A percentile compares a stretch with the other conserved stretches of the same genome.
phyloP scores from a whole-genome alignment of 352 stramenopile species.

The Pythium folliculosum region DNA sequence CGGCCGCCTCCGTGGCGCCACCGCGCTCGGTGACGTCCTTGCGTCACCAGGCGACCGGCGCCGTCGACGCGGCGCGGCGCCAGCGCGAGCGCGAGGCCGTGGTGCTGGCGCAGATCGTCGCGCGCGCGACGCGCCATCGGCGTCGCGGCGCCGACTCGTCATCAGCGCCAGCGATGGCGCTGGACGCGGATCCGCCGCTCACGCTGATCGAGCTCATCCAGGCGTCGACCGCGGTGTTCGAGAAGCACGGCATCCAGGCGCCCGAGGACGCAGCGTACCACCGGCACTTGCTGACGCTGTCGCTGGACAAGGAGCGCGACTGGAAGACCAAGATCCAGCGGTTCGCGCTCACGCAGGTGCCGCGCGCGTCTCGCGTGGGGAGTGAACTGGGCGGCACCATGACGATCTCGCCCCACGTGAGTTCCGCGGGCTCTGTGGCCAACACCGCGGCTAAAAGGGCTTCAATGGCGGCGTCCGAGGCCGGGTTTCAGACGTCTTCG shows the following conservation, averaged over 20 bases:
- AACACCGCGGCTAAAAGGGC: not conserved
- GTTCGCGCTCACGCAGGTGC: constrained; percentile 27
- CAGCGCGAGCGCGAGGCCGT: constrained; percentile 27
- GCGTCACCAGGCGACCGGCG: constrained; percentile 3
- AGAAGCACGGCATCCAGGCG: constrained; percentile 41
- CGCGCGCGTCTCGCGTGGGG: constrained; percentile 20
- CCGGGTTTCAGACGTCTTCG: not conserved
- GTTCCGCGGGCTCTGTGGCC: not conserved
- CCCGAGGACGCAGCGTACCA: constrained; percentile 59
- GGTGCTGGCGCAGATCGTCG: constrained; percentile 53
- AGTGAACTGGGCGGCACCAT: not conserved
- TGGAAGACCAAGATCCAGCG: constrained; percentile 56
- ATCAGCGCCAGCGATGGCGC: no score
- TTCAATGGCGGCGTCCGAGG: not conserved
- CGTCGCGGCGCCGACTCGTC: not conserved
- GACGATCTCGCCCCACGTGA: not conserved
- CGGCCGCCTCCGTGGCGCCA: not conserved
- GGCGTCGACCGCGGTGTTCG: constrained; percentile 53
- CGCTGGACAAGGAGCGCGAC: constrained; percentile 53
- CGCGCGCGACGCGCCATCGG: constrained; percentile 33
- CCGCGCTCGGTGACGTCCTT: not conserved
- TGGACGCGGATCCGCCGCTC: constrained; percentile 24
- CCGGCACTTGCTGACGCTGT: constrained; percentile 54
- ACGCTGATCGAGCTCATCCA: constrained; percentile 70
- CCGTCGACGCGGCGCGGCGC: constrained; percentile 7